These are phyloP conservation scores for Sporothrix curviconia DNA, from an alignment of 2,329 filamentous ascomycete genomes.

Conservation along the genomic window DNA sequence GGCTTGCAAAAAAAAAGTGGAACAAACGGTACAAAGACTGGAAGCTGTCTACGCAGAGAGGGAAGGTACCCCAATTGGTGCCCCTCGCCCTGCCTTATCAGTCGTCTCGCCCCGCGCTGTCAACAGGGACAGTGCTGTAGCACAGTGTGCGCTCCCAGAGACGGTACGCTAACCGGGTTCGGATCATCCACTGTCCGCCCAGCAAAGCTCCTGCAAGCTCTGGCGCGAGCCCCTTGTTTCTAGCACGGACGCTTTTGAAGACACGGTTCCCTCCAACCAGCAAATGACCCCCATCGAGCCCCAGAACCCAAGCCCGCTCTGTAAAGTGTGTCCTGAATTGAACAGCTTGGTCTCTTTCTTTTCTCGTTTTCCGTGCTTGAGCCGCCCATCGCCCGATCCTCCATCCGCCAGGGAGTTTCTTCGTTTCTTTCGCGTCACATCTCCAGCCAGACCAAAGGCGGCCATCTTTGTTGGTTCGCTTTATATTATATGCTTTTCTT, in stretches of 20 bases:
- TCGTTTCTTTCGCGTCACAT: background rate
- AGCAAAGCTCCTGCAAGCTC: background rate
- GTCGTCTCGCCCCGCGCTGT: background rate
- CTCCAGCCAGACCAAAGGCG: background rate
- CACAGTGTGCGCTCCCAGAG: background rate
- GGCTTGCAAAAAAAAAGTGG: background rate
- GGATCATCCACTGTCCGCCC: conserved; percentile 7
- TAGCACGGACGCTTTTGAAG: conserved; percentile 8
- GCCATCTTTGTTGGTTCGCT: background rate
- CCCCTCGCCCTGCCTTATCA: conserved; percentile 3
- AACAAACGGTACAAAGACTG: background rate
- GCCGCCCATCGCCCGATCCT: background rate
- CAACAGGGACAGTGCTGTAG: background rate
- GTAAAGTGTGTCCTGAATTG: conserved; percentile 10
- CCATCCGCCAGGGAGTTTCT: background rate
- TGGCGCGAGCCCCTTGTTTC: conserved; percentile 7
- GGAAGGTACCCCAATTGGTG: background rate
- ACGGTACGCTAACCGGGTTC: background rate
- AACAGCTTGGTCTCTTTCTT: conserved; percentile 15
- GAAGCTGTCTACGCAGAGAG: no score
- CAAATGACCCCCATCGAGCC: no score
- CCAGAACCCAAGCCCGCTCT: background rate
- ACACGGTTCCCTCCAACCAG: no score
- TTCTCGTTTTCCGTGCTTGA: background rate
- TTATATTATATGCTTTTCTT: no score